A percentile compares a stretch with the other conserved stretches of the same genome.
phyloP scores from a whole-genome alignment of 2,329 filamentous ascomycete genomes.

The Colletotrichum brevisporum region DNA sequence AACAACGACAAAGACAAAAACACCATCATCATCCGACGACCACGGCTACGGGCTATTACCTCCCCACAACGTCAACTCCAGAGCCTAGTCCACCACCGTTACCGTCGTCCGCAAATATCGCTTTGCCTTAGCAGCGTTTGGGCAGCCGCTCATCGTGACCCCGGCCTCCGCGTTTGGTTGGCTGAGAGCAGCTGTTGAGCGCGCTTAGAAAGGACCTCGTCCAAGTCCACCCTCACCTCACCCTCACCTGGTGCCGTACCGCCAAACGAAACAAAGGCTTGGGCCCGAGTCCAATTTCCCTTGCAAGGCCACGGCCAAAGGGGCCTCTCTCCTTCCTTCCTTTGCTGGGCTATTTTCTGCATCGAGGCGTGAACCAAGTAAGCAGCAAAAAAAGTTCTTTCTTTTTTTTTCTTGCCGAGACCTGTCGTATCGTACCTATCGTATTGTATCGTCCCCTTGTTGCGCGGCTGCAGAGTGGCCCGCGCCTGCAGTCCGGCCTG shows the following conservation, averaged over 20 bases:
- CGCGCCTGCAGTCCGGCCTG: slow-evolving; percentile 1
- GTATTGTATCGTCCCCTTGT: slow-evolving; percentile 6
- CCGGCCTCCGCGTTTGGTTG: slow-evolving; percentile 40
- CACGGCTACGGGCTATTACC: slow-evolving; percentile 21
- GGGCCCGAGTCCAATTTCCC: slow-evolving; percentile 30
- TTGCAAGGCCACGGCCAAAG: slow-evolving; percentile 37
- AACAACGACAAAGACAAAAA: background rate
- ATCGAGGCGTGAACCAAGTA: slow-evolving; percentile 39
- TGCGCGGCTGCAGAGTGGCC: slow-evolving; percentile 29
- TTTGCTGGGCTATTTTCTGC: slow-evolving; percentile 22
- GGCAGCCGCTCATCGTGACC: slow-evolving; percentile 40
- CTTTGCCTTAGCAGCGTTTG: slow-evolving; percentile 42
- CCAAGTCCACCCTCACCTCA: slow-evolving; percentile 27
- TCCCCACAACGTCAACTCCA: background rate
- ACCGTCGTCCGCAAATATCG: slow-evolving; percentile 30
- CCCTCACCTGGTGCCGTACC: slow-evolving; percentile 27
- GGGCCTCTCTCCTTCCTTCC: slow-evolving; percentile 1
- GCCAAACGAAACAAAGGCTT: slow-evolving; percentile 35
- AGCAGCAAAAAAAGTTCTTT: slow-evolving; percentile 13
- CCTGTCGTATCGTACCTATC: background rate
- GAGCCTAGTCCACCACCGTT: slow-evolving; percentile 11
- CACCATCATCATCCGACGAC: slow-evolving; percentile 8
- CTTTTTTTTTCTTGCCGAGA: slow-evolving; percentile 12
- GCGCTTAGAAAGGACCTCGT: slow-evolving; percentile 37
- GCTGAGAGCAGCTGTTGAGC: slow-evolving; percentile 41